Base-by-base conservation (phyloP, 768 basidiomycete species). In the Polyporus arcularius region DNA sequence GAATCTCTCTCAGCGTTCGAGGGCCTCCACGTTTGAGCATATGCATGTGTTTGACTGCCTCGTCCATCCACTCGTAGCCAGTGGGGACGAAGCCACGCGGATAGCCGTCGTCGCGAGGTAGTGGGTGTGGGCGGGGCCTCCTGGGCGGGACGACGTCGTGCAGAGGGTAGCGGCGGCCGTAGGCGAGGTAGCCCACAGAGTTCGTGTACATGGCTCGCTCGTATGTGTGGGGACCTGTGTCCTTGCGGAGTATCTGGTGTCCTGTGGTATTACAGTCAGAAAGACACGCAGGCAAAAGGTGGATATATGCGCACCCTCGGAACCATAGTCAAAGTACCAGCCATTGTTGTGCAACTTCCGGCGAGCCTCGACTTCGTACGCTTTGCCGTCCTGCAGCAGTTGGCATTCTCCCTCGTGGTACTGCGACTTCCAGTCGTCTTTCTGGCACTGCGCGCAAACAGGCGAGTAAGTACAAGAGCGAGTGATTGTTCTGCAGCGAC, bases 301-400 rank as follows among this genome's bases (percentile, higher is more conserved):
- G 7, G 4, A 18, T n/a, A 4, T 18, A n/a, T 18, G 21, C 16
- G 16, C 7, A 55, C 53, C 46, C 9, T 55, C 7, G 0, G 40
- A 6, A 6, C 59, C 47, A 18, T 55, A 46, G 46, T 60, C 54
- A 39, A 60, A 55, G 53, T 53, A 60, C 59, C 53, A 55, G 8
- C 53, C 59, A 15, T 60, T 60, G 35, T 60, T 52, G 14, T 60
- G 53, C 28, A 53, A 4, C 39, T 31, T 30, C 18, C 59, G 45
- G n/a, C 28, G 43, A 15, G 18, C 16, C 48, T 60, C 53, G 1
- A 32, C 59, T 21, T 31, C 30, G 47, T 40, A 50, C 2, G 28
- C 39, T 18, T 60, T 47, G 11, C 59, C 53, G n/a, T 49, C 35
- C 18, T 32, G 14, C 18, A 55, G 30, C 15, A 60, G 39, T 0